Conservation (phyloP, 176 grass and related monocot species). For the Carex kokanica region DNA sequence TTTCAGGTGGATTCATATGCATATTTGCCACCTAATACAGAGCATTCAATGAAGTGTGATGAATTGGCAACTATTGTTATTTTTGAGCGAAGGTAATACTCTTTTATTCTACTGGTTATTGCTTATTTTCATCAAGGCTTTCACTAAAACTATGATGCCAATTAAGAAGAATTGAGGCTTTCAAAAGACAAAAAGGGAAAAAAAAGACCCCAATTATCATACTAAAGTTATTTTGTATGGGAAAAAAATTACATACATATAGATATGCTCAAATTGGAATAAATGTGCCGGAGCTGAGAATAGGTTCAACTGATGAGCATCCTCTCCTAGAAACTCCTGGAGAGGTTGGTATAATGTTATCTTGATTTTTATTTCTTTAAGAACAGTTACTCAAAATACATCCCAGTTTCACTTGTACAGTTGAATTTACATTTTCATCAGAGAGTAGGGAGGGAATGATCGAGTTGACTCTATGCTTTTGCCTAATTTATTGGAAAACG, state of each 20-base stretch:
- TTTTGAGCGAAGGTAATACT: slow-evolving; percentile 64
- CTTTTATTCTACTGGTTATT: neutral
- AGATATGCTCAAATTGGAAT: slow-evolving; percentile 58
- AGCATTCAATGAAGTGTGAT: slow-evolving; percentile 60
- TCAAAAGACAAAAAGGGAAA: neutral
- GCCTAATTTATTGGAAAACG: neutral
- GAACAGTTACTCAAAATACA: neutral
- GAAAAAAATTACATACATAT: neutral
- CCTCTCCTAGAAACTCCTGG: slow-evolving; percentile 92
- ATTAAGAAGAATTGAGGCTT: neutral
- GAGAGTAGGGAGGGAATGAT: neutral
- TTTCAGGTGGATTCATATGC: slow-evolving; percentile 92
- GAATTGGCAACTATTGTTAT: slow-evolving; percentile 53
- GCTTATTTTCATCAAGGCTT: slow-evolving; percentile 6
- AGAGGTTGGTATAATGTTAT: slow-evolving; percentile 41
- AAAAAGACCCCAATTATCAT: neutral
- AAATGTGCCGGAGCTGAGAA: slow-evolving; percentile 49
- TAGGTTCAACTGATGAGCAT: slow-evolving; percentile 79
- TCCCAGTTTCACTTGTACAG: neutral
- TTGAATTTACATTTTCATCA: slow-evolving; percentile 15
- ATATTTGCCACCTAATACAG: slow-evolving; percentile 77
- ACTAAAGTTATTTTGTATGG: neutral
- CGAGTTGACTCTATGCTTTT: neutral
- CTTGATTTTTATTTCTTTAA: neutral
- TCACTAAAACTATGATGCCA: neutral